phyloP scores from a whole-genome alignment of 2,329 filamentous ascomycete species.

The Ascochyta fabae region DNA sequence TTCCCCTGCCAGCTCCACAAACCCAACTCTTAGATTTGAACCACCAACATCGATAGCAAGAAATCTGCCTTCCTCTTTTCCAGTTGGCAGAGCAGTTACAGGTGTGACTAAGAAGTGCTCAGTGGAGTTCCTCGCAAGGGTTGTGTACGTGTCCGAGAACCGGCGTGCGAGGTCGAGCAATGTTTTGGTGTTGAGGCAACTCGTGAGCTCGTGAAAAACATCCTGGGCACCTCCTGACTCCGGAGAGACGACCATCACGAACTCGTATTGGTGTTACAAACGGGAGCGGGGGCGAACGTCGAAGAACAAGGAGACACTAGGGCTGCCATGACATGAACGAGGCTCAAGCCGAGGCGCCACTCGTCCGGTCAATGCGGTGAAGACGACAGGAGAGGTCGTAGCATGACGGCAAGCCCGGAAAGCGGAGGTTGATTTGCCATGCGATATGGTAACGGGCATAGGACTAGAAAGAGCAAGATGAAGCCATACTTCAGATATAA shows the following conservation, averaged over 20 bases:
- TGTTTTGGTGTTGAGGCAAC: slow-evolving; percentile 38
- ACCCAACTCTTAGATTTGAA: slow-evolving; percentile 72
- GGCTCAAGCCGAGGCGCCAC: slow-evolving; percentile 18
- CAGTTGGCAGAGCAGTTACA: slow-evolving; percentile 52
- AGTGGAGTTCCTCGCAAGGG: slow-evolving; percentile 44
- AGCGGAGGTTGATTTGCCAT: background rate
- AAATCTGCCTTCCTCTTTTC: slow-evolving; percentile 69
- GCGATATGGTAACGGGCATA: background rate
- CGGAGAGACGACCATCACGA: slow-evolving; percentile 25
- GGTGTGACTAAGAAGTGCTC: slow-evolving; percentile 51
- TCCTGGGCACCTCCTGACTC: slow-evolving; percentile 12
- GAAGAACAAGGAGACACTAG: background rate
- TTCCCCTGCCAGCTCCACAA: slow-evolving; percentile 65
- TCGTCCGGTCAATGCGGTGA: slow-evolving; percentile 11
- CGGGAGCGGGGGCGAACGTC: slow-evolving; percentile 3
- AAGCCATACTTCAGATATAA: background rate
- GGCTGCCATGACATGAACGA: slow-evolving; percentile 14
- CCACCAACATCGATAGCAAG: slow-evolving; percentile 62
- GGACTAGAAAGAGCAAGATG: no score
- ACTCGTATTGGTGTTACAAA: slow-evolving; percentile 4
- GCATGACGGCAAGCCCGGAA: background rate
- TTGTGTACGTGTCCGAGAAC: slow-evolving; percentile 45
- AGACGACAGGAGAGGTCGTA: slow-evolving; percentile 3
- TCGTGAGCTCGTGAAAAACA: slow-evolving; percentile 40
- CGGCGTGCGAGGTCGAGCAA: slow-evolving; percentile 44